These are phyloP conservation scores for Gentiana macrophylla DNA, from an alignment of 257 asterid genomes.

Conservation along the genomic window DNA sequence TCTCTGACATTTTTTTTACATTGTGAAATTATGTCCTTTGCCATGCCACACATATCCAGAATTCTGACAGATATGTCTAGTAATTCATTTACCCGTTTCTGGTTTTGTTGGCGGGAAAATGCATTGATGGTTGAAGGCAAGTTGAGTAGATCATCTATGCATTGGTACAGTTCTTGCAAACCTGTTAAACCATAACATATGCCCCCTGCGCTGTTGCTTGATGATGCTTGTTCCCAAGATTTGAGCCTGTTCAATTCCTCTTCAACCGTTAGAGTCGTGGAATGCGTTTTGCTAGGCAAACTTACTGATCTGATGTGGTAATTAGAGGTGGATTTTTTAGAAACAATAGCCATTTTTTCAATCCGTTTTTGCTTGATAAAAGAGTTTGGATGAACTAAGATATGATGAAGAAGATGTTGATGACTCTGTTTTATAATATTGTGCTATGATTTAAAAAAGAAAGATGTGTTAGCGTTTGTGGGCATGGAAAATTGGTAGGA, in stretches of 20 bases:
- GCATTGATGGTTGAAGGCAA: constrained; percentile 15
- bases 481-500: constrained; percentile 3
- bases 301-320: constrained; percentile 20
- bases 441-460: not conserved
- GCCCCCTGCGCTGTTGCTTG: constrained; percentile 3
- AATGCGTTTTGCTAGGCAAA: constrained; percentile 28
- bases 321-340: constrained; percentile 11
- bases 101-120: constrained; percentile 13
- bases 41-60: constrained; percentile 19
- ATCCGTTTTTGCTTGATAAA: too few relatives aligned
- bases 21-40: constrained; percentile 12
- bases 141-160: constrained; percentile 24
- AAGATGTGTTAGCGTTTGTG: constrained; percentile 15
- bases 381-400: too few relatives aligned
- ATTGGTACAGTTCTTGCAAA: constrained; percentile 12
- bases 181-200: constrained; percentile 12
- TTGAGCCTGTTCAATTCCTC: constrained; percentile 18
- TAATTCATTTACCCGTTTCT: constrained; percentile 16
- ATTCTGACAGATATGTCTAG: constrained; percentile 18
- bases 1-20: constrained; percentile 16
- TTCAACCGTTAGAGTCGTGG: constrained; percentile 18
- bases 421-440: constrained; percentile 2
- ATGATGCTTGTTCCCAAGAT: not conserved
- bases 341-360: constrained; percentile 13
- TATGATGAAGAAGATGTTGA: not conserved